Conservation (phyloP, 805 yeast species). For the Starmerella vitae region DNA sequence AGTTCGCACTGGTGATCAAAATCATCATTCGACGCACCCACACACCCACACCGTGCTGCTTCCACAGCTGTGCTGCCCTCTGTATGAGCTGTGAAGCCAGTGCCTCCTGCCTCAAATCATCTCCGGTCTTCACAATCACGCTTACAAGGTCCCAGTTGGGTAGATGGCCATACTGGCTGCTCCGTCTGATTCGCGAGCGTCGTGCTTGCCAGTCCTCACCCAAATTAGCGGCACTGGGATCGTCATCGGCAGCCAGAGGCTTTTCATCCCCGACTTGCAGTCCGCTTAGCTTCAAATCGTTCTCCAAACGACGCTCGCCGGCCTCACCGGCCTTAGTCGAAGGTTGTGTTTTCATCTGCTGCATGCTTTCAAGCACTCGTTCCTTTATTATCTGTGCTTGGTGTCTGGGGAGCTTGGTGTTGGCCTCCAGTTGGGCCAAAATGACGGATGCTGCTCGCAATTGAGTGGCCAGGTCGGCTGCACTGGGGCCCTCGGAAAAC, state of each 20-base stretch:
- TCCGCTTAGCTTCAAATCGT: slow-evolving; percentile 80
- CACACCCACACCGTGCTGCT: slow-evolving; percentile 46
- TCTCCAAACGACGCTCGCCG: slow-evolving; percentile 84
- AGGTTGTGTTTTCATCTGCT: slow-evolving; percentile 51
- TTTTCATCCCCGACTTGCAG: slow-evolving; percentile 43
- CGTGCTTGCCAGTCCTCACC: slow-evolving; percentile 92
- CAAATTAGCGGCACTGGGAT: slow-evolving; percentile 41
- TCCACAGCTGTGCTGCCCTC: slow-evolving; percentile 79
- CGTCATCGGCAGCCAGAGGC: slow-evolving; percentile 24
- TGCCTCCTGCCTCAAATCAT: slow-evolving; percentile 91
- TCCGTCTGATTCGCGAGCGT: slow-evolving; percentile 61
- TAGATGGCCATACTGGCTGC: slow-evolving; percentile 70
- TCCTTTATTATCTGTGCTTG: slow-evolving; percentile 58
- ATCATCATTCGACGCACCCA: slow-evolving; percentile 95
- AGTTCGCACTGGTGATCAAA: slow-evolving; percentile 72
- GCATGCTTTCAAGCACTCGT: slow-evolving; percentile 59
- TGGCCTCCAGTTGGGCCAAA: slow-evolving; percentile 75
- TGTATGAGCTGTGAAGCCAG: slow-evolving; percentile 91
- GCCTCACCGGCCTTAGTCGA: slow-evolving; percentile 50
- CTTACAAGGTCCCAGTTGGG: slow-evolving; percentile 92
- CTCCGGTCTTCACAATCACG: slow-evolving; percentile 92
- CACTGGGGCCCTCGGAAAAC: slow-evolving; percentile 21
- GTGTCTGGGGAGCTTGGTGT: slow-evolving; percentile 34
- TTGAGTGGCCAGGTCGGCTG: slow-evolving; percentile 64
- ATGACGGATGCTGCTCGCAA: slow-evolving; percentile 94